A percentile compares a stretch with the other conserved stretches of the same genome.
phyloP scores from a whole-genome alignment of 495 filamentous ascomycete genomes.

The Penicillium crystallinum region DNA sequence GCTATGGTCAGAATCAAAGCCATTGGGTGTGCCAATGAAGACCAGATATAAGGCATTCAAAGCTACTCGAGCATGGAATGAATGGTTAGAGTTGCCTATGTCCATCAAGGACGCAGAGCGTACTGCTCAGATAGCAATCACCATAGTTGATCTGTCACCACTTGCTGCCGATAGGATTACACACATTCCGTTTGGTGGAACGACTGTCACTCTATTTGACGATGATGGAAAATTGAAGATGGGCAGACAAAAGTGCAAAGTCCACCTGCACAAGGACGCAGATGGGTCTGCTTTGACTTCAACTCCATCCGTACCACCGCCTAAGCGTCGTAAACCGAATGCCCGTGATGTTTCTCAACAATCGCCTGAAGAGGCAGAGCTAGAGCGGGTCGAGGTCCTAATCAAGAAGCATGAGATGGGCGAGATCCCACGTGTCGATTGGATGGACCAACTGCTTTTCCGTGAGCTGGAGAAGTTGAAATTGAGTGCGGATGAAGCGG shows the following conservation, averaged over 20 bases:
- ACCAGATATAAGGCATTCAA: slow-evolving; percentile 90
- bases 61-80: slow-evolving; percentile 77
- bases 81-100: slow-evolving; percentile 89
- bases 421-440: slow-evolving; percentile 85
- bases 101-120: slow-evolving; percentile 72
- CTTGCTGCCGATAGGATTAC: slow-evolving; percentile 55
- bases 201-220: slow-evolving; percentile 86
- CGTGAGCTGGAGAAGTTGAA: slow-evolving; percentile 75
- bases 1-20: slow-evolving; percentile 94
- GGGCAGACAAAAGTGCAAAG: slow-evolving; percentile 83
- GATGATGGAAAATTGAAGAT: slow-evolving; percentile 83
- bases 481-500: slow-evolving; percentile 47
- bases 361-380: slow-evolving; percentile 63
- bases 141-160: slow-evolving; percentile 90
- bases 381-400: slow-evolving; percentile 75
- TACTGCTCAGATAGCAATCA: slow-evolving; percentile 82
- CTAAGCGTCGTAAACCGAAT: slow-evolving; percentile 45
- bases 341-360: slow-evolving; percentile 32
- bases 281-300: slow-evolving; percentile 79
- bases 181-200: slow-evolving; percentile 91
- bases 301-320: slow-evolving; percentile 62
- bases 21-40: slow-evolving; percentile 83
- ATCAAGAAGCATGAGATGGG: slow-evolving; percentile 99
- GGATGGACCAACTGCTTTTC: slow-evolving; percentile 92
- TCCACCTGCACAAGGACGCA: slow-evolving; percentile 76